phyloP scores from a whole-genome alignment of 2,329 filamentous ascomycete genomes.

The Penicillium polonicum region DNA sequence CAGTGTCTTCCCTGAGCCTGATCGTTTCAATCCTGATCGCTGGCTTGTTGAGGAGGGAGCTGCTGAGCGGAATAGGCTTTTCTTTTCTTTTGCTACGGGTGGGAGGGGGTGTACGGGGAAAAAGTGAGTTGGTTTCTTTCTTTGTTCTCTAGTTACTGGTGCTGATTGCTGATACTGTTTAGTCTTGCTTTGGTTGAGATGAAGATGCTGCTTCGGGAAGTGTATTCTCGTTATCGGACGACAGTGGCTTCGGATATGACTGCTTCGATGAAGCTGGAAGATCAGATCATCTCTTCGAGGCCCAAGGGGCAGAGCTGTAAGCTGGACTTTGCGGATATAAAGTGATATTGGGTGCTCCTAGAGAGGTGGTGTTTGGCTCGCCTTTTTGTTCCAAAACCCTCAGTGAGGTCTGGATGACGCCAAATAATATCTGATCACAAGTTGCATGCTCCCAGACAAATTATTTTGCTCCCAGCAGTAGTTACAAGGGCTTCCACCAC shows the following conservation, averaged over 20 bases:
- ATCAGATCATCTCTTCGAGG: slow-evolving; percentile 66
- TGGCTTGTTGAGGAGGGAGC: slow-evolving; percentile 37
- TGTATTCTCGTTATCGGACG: slow-evolving; percentile 61
- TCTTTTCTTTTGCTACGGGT: slow-evolving; percentile 66
- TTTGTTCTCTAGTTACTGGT: background rate
- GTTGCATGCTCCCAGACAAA: too few species aligned
- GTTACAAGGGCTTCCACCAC: too few species aligned
- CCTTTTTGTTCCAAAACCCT: too few species aligned
- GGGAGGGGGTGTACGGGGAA: slow-evolving; percentile 57
- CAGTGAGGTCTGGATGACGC: too few species aligned
- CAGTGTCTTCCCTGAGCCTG: slow-evolving; percentile 32
- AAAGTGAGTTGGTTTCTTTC: slow-evolving; percentile 53
- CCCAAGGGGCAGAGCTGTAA: slow-evolving; percentile 61
- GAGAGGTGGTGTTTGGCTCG: too few species aligned
- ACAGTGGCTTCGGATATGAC: slow-evolving; percentile 53
- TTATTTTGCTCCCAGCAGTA: too few species aligned
- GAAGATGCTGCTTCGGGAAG: slow-evolving; percentile 62
- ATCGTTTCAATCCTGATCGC: slow-evolving; percentile 34
- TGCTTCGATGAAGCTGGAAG: slow-evolving; percentile 62
- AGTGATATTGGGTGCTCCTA: background rate
- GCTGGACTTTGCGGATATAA: slow-evolving; percentile 37
- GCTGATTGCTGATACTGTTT: slow-evolving; percentile 4
- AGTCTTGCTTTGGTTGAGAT: slow-evolving; percentile 66
- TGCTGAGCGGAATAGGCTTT: slow-evolving; percentile 51
- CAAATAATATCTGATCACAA: too few species aligned